phyloP scores from a whole-genome alignment of 2,329 filamentous ascomycete species.

The Fusarium poae region DNA sequence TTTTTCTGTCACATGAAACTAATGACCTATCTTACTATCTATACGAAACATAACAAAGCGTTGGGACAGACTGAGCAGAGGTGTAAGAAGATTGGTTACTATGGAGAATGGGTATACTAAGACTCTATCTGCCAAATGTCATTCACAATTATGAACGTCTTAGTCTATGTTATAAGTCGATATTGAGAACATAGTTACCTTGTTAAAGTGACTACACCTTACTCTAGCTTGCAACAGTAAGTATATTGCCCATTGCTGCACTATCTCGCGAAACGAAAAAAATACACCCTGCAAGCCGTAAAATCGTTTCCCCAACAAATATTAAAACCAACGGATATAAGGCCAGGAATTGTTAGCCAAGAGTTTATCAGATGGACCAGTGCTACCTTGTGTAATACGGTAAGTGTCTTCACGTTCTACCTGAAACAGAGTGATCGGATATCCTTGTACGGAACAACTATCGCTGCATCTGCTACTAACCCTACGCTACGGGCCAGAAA shows the following conservation, averaged over 20 bases:
- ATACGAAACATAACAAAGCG: conserved; percentile 6
- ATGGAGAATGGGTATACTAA: not conserved
- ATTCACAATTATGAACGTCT: not conserved
- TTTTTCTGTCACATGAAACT: not conserved
- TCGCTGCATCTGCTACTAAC: conserved; percentile 12
- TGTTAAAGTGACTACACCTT: not conserved
- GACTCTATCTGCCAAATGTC: not conserved
- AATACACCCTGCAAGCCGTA: not conserved
- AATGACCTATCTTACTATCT: not conserved
- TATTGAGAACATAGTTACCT: not conserved
- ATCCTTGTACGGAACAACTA: conserved; percentile 33
- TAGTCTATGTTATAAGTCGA: not conserved
- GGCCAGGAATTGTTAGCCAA: conserved; percentile 5
- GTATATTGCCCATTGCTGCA: not conserved
- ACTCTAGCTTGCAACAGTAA: not conserved
- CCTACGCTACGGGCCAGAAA: conserved; percentile 11
- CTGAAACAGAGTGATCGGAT: conserved; percentile 40
- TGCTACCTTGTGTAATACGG: not conserved
- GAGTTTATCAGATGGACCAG: conserved; percentile 1
- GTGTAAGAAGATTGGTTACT: not conserved
- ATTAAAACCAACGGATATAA: not conserved
- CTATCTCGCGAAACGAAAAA: not conserved
- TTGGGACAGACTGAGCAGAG: not conserved
- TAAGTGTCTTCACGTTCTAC: conserved; percentile 37
- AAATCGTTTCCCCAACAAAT: conserved; percentile 3